These are phyloP conservation scores for Ophiostoma fasciatum DNA, from an alignment of 2,329 filamentous ascomycete genomes.

Conservation along the genomic window DNA sequence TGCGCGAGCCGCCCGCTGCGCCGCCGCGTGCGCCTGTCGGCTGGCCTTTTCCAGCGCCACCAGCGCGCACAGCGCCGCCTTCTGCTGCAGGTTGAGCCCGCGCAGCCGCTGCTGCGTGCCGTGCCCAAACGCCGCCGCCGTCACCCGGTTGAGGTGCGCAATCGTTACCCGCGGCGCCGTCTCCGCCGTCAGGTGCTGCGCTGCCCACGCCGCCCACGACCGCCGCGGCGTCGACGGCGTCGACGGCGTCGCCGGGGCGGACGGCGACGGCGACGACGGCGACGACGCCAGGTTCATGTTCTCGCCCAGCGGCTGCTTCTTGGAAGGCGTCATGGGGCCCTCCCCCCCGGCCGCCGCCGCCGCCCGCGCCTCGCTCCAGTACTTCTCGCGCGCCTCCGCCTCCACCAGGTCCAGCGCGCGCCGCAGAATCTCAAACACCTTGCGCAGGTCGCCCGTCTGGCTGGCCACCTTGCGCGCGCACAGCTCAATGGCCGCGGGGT, in stretches of 20 bases:
- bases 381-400: slow-evolving; percentile 61
- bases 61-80: slow-evolving; percentile 80
- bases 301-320: slow-evolving; percentile 57
- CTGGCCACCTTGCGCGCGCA: slow-evolving; percentile 89
- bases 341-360: background rate
- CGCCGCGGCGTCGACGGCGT: background rate
- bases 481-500: slow-evolving; percentile 84
- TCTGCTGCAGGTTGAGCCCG: slow-evolving; percentile 87
- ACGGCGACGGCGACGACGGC: slow-evolving; percentile 18
- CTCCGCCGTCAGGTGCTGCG: slow-evolving; percentile 51
- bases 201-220: slow-evolving; percentile 31
- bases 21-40: slow-evolving; percentile 30
- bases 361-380: slow-evolving; percentile 40
- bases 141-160: slow-evolving; percentile 81
- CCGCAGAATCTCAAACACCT: slow-evolving; percentile 88
- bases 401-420: slow-evolving; percentile 83
- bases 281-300: slow-evolving; percentile 58
- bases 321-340: slow-evolving; percentile 23
- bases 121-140: slow-evolving; percentile 78
- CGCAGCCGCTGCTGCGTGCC: slow-evolving; percentile 73
- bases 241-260: slow-evolving; percentile 18
- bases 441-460: slow-evolving; percentile 86
- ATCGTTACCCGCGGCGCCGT: slow-evolving; percentile 83
- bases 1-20: background rate
- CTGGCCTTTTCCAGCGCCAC: slow-evolving; percentile 72